Evolutionary conservation across 2,329 filamentous ascomycete genomes (phyloP), one percentile per base, ranked within the genome.

Genomic region (Phialemoniopsis sp.): DNA sequence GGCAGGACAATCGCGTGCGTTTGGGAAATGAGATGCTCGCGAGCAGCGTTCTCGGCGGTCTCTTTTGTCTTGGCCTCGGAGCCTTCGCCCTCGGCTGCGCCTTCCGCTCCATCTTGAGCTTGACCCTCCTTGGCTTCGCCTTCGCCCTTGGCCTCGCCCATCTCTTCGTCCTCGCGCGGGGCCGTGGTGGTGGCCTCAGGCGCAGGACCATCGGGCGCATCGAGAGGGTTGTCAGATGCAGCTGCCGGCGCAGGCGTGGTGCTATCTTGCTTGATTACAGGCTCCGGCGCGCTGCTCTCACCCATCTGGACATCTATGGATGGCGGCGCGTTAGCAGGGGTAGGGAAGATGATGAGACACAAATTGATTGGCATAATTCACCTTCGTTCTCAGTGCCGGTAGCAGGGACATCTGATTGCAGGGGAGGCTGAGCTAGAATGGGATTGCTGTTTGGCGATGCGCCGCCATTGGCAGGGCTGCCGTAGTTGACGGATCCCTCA

Each of bases 1-100:
- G 93, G 93, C 16, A 98, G 80, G 46, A 98, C 90, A 57, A 97
- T 97, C 46, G 90, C 85, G 58, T 96, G 91, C 32, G 89, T 94
- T 67, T 98, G 93, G 13, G 88, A 82, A 45, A 95, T 87, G 40
- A 98, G 80, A 56, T 97, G 90, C 52, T 91, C 87, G 48, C 91
- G 87, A 37, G 93, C 94, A 4, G 89, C 85, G 32, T 86, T 83
- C 67, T 96, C 90, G 41, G 90, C 72, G 4, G 80, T 80, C 39
- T 89, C 80, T 64, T 95, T 96, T 32, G 84, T 81, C 60, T 90
- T 86, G 63, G 54, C 72, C 56, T 71, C 80, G 4, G 70, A 64
- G 13, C 68, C 67, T 32, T 77, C 76, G 38, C 45, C 52, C 14
- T 65, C 70, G 34, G 63, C 56, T 29, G 65, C 58, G 21, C 65